These are phyloP conservation scores for Furcasterigmium sp. DNA, from an alignment of 2,329 filamentous ascomycete species.

Conservation along the genomic window DNA sequence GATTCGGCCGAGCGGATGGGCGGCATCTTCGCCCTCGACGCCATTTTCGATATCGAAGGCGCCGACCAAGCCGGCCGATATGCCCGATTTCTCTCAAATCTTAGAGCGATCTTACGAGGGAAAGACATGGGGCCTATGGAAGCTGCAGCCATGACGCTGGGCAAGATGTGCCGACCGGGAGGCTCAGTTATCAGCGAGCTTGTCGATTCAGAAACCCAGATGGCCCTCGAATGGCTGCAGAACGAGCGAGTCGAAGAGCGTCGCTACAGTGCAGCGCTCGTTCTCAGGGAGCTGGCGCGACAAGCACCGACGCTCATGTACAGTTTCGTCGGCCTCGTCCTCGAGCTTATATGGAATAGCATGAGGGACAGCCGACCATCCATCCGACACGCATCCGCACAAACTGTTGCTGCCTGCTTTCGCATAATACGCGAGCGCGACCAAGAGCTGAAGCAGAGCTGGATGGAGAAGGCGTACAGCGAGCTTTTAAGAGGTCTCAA, in stretches of 20 bases:
- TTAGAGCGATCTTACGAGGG: slow-evolving; percentile 81
- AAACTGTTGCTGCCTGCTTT: slow-evolving; percentile 92
- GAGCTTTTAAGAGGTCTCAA: slow-evolving; percentile 78
- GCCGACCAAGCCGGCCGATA: slow-evolving; percentile 92
- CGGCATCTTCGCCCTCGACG: slow-evolving; percentile 86
- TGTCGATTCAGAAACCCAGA: slow-evolving; percentile 95
- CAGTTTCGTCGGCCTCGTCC: slow-evolving; percentile 88
- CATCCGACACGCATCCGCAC: slow-evolving; percentile 85
- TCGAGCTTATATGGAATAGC: slow-evolving; percentile 94
- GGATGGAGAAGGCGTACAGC: slow-evolving; percentile 87
- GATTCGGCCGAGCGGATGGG: slow-evolving; percentile 86
- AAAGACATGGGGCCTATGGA: slow-evolving; percentile 91
- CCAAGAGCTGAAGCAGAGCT: slow-evolving; percentile 76
- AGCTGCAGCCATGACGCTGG: slow-evolving; percentile 80
- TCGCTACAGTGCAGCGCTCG: slow-evolving; percentile 86
- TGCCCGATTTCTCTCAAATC: slow-evolving; percentile 85
- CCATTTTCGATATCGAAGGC: slow-evolving; percentile 92
- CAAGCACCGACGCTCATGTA: slow-evolving; percentile 96
- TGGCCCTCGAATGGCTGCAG: slow-evolving; percentile 93
- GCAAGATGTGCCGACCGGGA: slow-evolving; percentile 85
- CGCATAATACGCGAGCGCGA: slow-evolving; percentile 93
- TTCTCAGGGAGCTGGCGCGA: slow-evolving; percentile 83
- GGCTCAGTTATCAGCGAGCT: slow-evolving; percentile 92
- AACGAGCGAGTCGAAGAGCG: slow-evolving; percentile 91
- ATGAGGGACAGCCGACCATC: slow-evolving; percentile 84